phyloP scores from a whole-genome alignment of 169 alveolate species.

The Plasmodium relictum region DNA sequence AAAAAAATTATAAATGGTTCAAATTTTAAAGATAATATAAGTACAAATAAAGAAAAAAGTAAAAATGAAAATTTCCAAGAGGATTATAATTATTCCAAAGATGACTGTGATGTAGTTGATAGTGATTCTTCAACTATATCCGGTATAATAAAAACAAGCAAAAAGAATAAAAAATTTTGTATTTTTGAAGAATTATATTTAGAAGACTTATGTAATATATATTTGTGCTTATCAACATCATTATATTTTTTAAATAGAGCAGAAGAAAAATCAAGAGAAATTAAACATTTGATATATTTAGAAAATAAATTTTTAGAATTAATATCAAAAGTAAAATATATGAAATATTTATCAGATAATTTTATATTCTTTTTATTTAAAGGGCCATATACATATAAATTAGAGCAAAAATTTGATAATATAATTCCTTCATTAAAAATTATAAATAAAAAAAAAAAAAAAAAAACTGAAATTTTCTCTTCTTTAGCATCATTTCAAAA shows the following conservation, averaged over 20 bases:
- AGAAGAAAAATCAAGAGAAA: constrained; percentile 48
- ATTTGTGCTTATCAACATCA: constrained; percentile 47
- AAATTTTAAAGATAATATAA: no score
- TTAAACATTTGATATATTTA: constrained; percentile 45
- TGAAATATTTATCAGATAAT: constrained; percentile 70
- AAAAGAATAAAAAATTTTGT: background rate
- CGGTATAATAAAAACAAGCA: constrained; percentile 27
- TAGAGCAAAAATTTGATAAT: constrained; percentile 49
- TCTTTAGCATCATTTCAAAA: constrained; percentile 12
- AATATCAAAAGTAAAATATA: constrained; percentile 38
- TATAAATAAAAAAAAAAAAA: constrained; percentile 8
- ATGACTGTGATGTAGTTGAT: background rate
- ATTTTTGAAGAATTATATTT: constrained; percentile 42
- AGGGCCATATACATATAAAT: constrained; percentile 41
- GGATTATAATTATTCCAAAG: background rate
- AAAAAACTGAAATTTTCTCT: constrained; percentile 27
- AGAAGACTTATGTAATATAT: constrained; percentile 55
- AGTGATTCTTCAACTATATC: constrained; percentile 30
- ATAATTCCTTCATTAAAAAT: constrained; percentile 44
- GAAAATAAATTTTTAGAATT: constrained; percentile 48
- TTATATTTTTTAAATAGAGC: constrained; percentile 44
- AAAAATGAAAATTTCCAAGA: background rate
- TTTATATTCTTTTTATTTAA: constrained; percentile 55
- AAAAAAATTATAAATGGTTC: no score
- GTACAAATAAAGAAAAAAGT: no score